Evolutionary conservation across 257 asterid genomes (phyloP), one percentile per base, ranked within the genome.

Genomic region (Verbena officinalis): DNA sequence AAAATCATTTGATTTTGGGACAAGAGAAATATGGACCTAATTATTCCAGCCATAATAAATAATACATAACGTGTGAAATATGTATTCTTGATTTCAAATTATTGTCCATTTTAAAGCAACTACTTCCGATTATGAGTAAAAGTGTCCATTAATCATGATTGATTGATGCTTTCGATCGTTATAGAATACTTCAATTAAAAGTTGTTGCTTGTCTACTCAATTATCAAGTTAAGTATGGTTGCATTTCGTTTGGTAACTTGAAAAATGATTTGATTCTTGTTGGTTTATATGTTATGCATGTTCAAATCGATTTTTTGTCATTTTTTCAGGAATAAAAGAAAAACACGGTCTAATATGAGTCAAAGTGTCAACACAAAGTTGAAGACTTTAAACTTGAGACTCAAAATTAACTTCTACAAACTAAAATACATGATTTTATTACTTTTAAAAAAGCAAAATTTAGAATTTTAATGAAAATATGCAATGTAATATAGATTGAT

Each of bases 141-240:
- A 36, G 11, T 36, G 5, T 9, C 20, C 31, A 14, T 19, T 34
- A 34, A 63, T 50, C 7, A 34, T 49, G 66, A 63, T 33, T n/a
- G 20, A 14, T 50, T 20, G 31, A 11, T 50, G 55, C 27, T 27
- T 27, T 40, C 31, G 46, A 19, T 72, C 22, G 62, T 31, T 3
- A 31, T 30, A 15, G 14, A 27, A 55, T 50, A 6, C 77, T 65
- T 72, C 31, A 27, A 58, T 34, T 50, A 20, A 8, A 72, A 65
- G 46, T 55, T 46, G 36, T 55, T 31, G 43, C 59, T 21, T 7
- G 19, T 59, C 16, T 45, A 45, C 19, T 51, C 12, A 30, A 69
- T 53, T 27, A 53, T 53, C 59, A 27, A 27, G 21, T 14, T 9
- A 53, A 27, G 16, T 34, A 34, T 38, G 20, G 51, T n/a, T 70